Base-by-base conservation (phyloP, 1,284 basidiomycete species). In the Leccinum ponderosum region DNA sequence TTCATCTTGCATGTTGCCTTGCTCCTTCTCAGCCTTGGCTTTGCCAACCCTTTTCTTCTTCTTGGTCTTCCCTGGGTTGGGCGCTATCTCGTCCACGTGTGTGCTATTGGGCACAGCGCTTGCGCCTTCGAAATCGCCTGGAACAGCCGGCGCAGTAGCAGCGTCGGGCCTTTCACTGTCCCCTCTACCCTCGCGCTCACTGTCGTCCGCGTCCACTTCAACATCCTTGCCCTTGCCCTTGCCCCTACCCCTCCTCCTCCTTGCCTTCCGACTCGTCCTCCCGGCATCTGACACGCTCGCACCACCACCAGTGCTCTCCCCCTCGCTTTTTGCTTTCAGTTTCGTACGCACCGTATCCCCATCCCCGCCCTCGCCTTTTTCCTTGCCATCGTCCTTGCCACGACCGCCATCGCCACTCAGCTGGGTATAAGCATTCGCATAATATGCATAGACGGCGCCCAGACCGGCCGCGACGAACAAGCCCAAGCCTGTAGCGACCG, bases 61-160 rank as follows among this genome's bases (percentile, higher is more conserved):
- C 66, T 73, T 73, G 20, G 51, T 64, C 71, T 79, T 81, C 74
- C 81, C 69, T 69, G 78, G 80, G 68, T 81, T 81, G 29, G 74
- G 60, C 59, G 76, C 73, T 61, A 55, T 55, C 29, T 57, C 57
- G 3, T 33, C 22, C 5, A 33, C 12, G 12, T 22, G 20, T 47
- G 44, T 14, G 3, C 44, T 47, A 22, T 22, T 22, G 12, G 1
- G 44, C 44, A 22, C 20, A 14, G 20, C 44, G 44, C 44, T 22
- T 22, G 20, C 47, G 35, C 37, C 47, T 7, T 59, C 67, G 35
- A 68, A 65, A 44, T 14, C 54, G 22, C 66, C 66, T 0, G 66
- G 66, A 2, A 69, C 6, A 42, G 7, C 31, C 4, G 3, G 42
- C 3, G 31, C 42, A 12, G 27, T 12, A 22, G 12, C 20, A 22